Percentiles rank a stretch among this genome's conserved stretches.
phyloP scores from a whole-genome alignment of 2,329 filamentous ascomycete species.

The Aureobasidium sp. region DNA sequence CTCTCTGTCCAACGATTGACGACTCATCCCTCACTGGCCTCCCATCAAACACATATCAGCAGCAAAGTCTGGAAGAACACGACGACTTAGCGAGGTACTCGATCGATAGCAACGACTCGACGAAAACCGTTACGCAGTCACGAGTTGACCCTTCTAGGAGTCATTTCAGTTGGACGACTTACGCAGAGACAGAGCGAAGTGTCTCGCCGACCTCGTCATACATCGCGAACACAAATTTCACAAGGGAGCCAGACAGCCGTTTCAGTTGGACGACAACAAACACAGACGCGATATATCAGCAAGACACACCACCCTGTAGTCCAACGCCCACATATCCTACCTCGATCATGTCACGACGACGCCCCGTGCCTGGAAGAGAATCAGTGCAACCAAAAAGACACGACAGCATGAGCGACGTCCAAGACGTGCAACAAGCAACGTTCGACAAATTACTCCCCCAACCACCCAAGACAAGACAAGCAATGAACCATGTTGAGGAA shows the following conservation, averaged over 20 bases:
- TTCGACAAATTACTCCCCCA: slow-evolving; percentile 4
- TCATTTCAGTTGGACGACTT: slow-evolving; percentile 28
- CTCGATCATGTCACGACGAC: slow-evolving; percentile 9
- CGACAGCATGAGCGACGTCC: slow-evolving; percentile 18
- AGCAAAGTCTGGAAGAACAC: not conserved
- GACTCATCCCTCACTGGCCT: not conserved
- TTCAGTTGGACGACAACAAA: slow-evolving; percentile 35
- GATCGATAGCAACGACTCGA: slow-evolving; percentile 11
- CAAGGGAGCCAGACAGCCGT: slow-evolving; percentile 22
- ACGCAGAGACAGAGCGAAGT: slow-evolving; percentile 18
- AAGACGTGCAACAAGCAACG: slow-evolving; percentile 22
- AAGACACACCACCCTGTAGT: slow-evolving; percentile 32
- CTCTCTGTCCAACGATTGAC: not conserved
- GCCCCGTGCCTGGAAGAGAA: slow-evolving; percentile 15
- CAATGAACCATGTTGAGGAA: slow-evolving; percentile 46
- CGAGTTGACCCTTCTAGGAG: slow-evolving; percentile 13
- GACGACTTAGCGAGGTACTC: not conserved
- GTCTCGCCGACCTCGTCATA: slow-evolving; percentile 4
- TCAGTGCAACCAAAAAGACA: slow-evolving; percentile 12
- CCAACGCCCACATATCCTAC: slow-evolving; percentile 28
- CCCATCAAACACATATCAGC: not conserved
- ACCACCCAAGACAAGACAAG: slow-evolving; percentile 9
- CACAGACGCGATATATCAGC: slow-evolving; percentile 31
- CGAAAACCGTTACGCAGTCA: not conserved
- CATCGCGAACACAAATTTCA: slow-evolving; percentile 11